Base-by-base conservation (phyloP, 441 rosid genomes). In the Jatropha podagrica region DNA sequence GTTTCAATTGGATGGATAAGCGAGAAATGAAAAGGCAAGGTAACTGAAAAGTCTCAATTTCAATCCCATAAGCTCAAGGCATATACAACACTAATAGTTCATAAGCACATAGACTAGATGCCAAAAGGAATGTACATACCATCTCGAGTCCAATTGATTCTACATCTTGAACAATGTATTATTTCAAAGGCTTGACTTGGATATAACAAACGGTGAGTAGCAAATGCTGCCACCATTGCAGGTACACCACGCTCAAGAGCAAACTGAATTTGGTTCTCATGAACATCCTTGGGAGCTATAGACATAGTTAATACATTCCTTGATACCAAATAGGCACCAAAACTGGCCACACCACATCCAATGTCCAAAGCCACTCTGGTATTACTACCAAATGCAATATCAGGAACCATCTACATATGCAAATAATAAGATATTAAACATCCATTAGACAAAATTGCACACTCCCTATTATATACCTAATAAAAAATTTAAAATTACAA, bases 161-260 rank as follows among this genome's bases (percentile, higher is more conserved):
- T 88, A 80, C 99, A 96, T 85, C 98, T 88, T 73, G 98, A 96
- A 85, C 98, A 96, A 85, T 96, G 99, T 64, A 96, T 88, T 82
- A 91, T 74, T 81, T 94, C 98, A 87, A 94, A 96, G 79, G 98
- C 97, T 85, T 96, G 98, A 83, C 98, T 96, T 41, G 99, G 98
- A 78, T 89, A 96, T 68, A 88, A 68, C 66, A 96, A 81, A 1
- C 98, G 85, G 51, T 64, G 92, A 51, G 97, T 96, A 13, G 94
- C 89, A 82, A 94, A 94, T 64, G 99, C 98, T 62, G 98, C 93
- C 64, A 85, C 95, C 98, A 92, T 96, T 58, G 99, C 98, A 77
- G 99, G 99, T 40, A 92, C 98, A 82, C 98, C 98, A 69, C 98
- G 95, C 81, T 96, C 99, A 60, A 96, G 94, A 78, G 99, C 99